These are phyloP conservation scores for Pestalotiopsis sp. DNA, from an alignment of 2,329 filamentous ascomycete genomes.

Conservation along the genomic window DNA sequence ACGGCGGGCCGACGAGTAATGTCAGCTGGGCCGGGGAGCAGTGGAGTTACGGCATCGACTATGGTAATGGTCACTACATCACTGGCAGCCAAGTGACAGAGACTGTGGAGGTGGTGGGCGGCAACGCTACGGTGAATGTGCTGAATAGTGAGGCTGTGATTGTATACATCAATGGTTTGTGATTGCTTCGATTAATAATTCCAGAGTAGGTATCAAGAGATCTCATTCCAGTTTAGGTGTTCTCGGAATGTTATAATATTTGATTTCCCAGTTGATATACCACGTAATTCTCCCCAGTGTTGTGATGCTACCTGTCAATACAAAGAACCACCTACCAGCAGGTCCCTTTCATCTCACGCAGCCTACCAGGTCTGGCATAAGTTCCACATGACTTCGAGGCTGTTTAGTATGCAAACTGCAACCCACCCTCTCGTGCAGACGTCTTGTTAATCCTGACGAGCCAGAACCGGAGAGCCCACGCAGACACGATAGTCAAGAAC, in stretches of 20 bases:
- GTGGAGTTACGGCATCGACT: conserved; percentile 22
- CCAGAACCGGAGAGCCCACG: conserved; percentile 6
- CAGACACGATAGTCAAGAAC: background rate
- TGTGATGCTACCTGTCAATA: too few relatives aligned
- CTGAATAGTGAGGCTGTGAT: conserved; percentile 16
- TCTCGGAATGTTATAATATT: too few relatives aligned
- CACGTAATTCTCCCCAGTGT: too few relatives aligned
- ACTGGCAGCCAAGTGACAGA: conserved; percentile 2
- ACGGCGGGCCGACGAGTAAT: conserved; percentile 27
- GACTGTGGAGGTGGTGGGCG: conserved; percentile 13
- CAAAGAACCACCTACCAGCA: too few relatives aligned
- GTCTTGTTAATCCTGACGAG: background rate
- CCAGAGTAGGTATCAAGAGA: too few relatives aligned
- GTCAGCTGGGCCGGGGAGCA: conserved; percentile 30
- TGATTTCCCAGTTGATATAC: too few relatives aligned
- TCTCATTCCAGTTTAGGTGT: too few relatives aligned
- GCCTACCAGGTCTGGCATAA: background rate
- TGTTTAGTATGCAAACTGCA: conserved; percentile 6
- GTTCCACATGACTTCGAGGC: too few relatives aligned
- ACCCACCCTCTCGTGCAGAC: background rate
- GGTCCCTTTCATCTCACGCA: too few relatives aligned
- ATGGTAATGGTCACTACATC: conserved; percentile 1
- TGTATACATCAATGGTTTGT: background rate
- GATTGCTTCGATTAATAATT: background rate
- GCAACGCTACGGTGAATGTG: conserved; percentile 13